phyloP scores from a whole-genome alignment of 805 yeast genomes.

The Metschnikowia kunwiensis region DNA sequence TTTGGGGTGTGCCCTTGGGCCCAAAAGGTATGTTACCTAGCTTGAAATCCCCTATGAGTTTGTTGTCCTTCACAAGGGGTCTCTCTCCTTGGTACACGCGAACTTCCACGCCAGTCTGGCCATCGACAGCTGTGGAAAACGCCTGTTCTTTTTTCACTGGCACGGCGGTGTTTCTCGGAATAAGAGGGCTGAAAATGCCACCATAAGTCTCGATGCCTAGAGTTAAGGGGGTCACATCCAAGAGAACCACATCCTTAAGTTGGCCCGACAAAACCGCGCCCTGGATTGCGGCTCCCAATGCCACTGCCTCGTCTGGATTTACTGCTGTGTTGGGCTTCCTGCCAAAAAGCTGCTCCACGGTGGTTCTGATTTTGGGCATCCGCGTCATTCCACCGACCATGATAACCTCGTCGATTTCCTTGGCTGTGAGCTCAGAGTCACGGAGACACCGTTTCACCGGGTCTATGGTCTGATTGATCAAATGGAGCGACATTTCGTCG shows the following conservation, averaged over 20 bases:
- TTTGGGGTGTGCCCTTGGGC: slow-evolving; percentile 79
- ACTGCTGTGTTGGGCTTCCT: slow-evolving; percentile 68
- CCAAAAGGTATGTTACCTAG: slow-evolving; percentile 70
- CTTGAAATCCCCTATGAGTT: slow-evolving; percentile 70
- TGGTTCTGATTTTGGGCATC: slow-evolving; percentile 73
- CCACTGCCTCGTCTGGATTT: slow-evolving; percentile 62
- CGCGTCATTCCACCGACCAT: slow-evolving; percentile 89
- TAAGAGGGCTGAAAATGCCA: slow-evolving; percentile 75
- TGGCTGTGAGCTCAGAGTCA: slow-evolving; percentile 66
- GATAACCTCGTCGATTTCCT: slow-evolving; percentile 70
- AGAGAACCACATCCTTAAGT: slow-evolving; percentile 25
- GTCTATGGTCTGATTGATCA: slow-evolving; percentile 64
- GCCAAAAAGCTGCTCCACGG: slow-evolving; percentile 57
- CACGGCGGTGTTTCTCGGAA: slow-evolving; percentile 73
- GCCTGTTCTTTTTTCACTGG: slow-evolving; percentile 73
- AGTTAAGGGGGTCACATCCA: slow-evolving; percentile 29
- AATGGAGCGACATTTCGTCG: slow-evolving; percentile 61
- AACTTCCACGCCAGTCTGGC: slow-evolving; percentile 79
- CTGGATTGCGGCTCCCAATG: slow-evolving; percentile 31
- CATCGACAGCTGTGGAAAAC: slow-evolving; percentile 80
- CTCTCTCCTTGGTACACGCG: slow-evolving; percentile 82
- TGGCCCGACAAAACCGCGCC: slow-evolving; percentile 30
- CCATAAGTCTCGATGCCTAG: slow-evolving; percentile 80
- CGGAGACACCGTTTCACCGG: slow-evolving; percentile 73
- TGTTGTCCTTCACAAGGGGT: slow-evolving; percentile 73